phyloP scores from a whole-genome alignment of 208 protist genomes.

The Lotmaria passim region DNA sequence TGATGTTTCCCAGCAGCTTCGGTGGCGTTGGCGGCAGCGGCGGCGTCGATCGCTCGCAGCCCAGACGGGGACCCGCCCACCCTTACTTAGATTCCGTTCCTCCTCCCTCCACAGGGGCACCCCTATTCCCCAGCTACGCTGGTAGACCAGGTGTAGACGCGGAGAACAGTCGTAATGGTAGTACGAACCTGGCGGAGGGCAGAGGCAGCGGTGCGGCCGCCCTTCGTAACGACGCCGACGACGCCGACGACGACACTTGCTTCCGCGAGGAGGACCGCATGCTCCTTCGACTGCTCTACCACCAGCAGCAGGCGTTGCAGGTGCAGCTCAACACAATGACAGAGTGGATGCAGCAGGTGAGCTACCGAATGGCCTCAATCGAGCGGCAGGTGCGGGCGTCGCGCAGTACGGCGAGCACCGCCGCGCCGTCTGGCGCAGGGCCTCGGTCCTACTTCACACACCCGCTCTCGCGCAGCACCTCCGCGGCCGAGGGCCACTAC shows the following conservation, averaged over 20 bases:
- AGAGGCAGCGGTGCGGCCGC: background rate
- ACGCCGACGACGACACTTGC: background rate
- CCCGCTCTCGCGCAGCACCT: conserved; percentile 11
- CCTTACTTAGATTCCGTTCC: conserved; percentile 24
- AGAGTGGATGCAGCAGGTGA: conserved; percentile 74
- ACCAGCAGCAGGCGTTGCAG: conserved; percentile 85
- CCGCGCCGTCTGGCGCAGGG: background rate
- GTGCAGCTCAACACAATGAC: conserved; percentile 80
- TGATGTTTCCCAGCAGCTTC: conserved; percentile 15
- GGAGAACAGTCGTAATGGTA: background rate
- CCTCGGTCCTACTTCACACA: background rate
- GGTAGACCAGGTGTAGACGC: background rate
- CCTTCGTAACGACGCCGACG: background rate
- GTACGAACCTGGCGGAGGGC: background rate
- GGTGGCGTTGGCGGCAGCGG: conserved; percentile 14
- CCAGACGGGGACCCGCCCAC: conserved; percentile 3
- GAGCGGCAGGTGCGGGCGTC: conserved; percentile 23
- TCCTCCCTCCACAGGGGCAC: background rate
- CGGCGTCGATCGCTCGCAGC: conserved; percentile 5
- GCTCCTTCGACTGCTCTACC: conserved; percentile 77
- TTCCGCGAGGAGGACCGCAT: conserved; percentile 79
- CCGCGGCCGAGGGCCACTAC: conserved; percentile 19
- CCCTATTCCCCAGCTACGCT: conserved; percentile 10
- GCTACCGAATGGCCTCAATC: conserved; percentile 31
- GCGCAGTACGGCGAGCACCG: conserved; percentile 18